A percentile compares a stretch with the other conserved stretches of the same genome.
Conservation (phyloP, 2,329 filamentous ascomycete genomes). For the Pyrenophora teres region DNA sequence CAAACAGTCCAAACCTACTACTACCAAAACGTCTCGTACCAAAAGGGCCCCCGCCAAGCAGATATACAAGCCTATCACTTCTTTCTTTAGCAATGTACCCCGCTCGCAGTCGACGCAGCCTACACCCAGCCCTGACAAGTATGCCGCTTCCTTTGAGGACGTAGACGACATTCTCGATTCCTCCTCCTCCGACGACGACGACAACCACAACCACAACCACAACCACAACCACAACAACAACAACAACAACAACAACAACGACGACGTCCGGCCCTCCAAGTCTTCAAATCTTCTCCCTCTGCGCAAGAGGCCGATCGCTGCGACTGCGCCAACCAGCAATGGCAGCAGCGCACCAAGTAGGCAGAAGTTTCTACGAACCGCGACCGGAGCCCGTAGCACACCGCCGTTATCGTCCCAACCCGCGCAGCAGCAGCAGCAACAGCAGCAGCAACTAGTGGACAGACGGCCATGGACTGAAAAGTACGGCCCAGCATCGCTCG, state of each 20-base stretch:
- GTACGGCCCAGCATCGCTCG: slow-evolving; percentile 74
- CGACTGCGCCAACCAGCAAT: slow-evolving; percentile 17
- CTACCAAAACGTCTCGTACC: slow-evolving; percentile 33
- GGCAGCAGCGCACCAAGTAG: slow-evolving; percentile 36
- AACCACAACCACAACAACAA: too few relatives aligned
- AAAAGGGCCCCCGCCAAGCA: slow-evolving; percentile 40
- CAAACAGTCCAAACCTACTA: slow-evolving; percentile 21
- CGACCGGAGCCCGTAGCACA: slow-evolving; percentile 38
- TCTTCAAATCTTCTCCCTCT: slow-evolving; percentile 32
- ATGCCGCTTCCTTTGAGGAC: slow-evolving; percentile 30
- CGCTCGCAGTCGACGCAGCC: slow-evolving; percentile 48
- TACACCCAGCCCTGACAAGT: slow-evolving; percentile 48
- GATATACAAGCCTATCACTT: slow-evolving; percentile 52
- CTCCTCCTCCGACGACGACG: background rate
- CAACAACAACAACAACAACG: slow-evolving; percentile 40
- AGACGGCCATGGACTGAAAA: slow-evolving; percentile 83
- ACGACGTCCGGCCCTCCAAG: slow-evolving; percentile 33
- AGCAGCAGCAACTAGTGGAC: slow-evolving; percentile 53
- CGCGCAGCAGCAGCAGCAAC: slow-evolving; percentile 15
- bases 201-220: too few relatives aligned
- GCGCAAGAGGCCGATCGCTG: slow-evolving; percentile 36
- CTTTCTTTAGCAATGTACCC: slow-evolving; percentile 55
- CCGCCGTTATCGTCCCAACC: slow-evolving; percentile 34
- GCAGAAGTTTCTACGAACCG: slow-evolving; percentile 53
- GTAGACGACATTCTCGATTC: slow-evolving; percentile 48